These are phyloP conservation scores for Micromonas pusilla DNA, from an alignment of 139 green algal genomes.

Conservation along the genomic window DNA sequence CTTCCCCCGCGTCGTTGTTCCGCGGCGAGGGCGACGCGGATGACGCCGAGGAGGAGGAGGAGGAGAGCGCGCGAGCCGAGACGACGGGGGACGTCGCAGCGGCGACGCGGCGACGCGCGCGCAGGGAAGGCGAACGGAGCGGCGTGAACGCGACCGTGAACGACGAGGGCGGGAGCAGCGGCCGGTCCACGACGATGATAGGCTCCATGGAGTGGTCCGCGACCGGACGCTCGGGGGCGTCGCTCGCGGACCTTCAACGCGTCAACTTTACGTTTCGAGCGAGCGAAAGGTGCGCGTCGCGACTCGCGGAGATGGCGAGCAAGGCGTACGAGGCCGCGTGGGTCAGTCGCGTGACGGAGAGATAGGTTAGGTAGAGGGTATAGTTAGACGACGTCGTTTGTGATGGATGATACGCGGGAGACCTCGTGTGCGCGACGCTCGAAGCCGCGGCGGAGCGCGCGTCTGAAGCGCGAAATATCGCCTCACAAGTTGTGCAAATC, in stretches of 20 bases:
- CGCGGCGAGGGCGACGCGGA: background rate
- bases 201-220: constrained; percentile 3
- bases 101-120: too few species aligned
- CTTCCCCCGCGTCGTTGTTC: background rate
- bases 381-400: too few species aligned
- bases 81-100: background rate
- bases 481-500: too few species aligned
- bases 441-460: too few species aligned
- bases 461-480: too few species aligned
- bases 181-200: background rate
- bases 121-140: background rate
- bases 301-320: background rate
- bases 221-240: background rate
- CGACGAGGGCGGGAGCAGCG: background rate
- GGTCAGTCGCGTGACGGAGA: too few species aligned
- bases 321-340: background rate
- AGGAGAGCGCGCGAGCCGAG: background rate
- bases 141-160: background rate
- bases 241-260: background rate
- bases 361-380: too few species aligned
- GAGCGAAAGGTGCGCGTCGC: background rate
- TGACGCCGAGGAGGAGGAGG: background rate
- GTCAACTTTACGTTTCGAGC: background rate
- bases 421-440: too few species aligned
- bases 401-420: too few species aligned